These are phyloP conservation scores for Coriolopsis trogii DNA, from an alignment of 1,284 basidiomycete genomes.

Conservation along the genomic window DNA sequence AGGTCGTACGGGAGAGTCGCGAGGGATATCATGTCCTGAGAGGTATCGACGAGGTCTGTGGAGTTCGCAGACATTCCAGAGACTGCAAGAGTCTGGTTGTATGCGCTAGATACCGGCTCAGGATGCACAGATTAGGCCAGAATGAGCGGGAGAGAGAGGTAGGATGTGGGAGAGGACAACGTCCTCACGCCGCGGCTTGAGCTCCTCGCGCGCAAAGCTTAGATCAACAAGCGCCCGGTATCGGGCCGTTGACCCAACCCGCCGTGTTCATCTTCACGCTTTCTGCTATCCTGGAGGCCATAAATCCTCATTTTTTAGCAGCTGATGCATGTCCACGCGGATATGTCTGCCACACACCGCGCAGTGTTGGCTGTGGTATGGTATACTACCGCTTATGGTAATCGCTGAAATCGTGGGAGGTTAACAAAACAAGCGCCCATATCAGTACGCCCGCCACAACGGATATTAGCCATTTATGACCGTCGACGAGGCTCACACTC, in stretches of 20 bases:
- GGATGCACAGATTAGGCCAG: too few relatives aligned
- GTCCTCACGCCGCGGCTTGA: conserved; percentile 18
- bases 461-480: too few relatives aligned
- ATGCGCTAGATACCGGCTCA: not conserved
- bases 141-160: conserved; percentile 7
- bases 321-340: too few relatives aligned
- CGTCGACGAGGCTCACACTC: too few relatives aligned
- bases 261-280: not conserved
- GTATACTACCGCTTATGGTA: too few relatives aligned
- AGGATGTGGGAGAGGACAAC: conserved; percentile 23
- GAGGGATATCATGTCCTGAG: conserved; percentile 36
- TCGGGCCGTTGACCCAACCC: conserved; percentile 2
- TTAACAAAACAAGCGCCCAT: too few relatives aligned
- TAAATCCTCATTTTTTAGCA: too few relatives aligned
- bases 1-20: conserved; percentile 66
- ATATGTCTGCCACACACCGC: too few relatives aligned
- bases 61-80: conserved; percentile 19
- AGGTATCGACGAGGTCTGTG: conserved; percentile 18
- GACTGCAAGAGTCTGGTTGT: not conserved
- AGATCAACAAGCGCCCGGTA: conserved; percentile 7
- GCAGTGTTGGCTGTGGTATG: too few relatives aligned
- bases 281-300: not conserved
- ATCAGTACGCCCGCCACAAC: too few relatives aligned
- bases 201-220: conserved; percentile 5
- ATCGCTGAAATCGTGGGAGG: too few relatives aligned